Evolutionary conservation across 257 asterid genomes (phyloP).

Genomic region (Solanum peruvianum): DNA sequence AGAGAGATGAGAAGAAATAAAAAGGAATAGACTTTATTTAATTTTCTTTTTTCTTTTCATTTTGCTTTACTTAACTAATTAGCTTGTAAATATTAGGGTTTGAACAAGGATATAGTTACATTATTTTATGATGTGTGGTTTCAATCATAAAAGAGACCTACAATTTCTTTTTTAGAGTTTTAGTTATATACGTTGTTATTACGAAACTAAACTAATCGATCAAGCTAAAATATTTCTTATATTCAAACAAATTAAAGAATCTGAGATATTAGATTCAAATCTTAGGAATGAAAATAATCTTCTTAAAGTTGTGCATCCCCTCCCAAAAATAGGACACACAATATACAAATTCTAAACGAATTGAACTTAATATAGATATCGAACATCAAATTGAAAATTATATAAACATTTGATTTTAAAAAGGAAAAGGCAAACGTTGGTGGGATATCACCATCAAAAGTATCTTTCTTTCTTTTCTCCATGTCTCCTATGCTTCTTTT

Average conservation of each 20-base stretch:
- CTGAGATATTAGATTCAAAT: background rate
- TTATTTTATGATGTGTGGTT: background rate
- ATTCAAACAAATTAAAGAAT: background rate
- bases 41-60: too few relatives aligned
- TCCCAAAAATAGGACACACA: background rate
- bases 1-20: constrained; percentile 5
- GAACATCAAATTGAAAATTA: background rate
- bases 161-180: background rate
- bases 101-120: background rate
- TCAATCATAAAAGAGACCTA: background rate
- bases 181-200: background rate
- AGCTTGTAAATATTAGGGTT: background rate
- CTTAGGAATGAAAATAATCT: background rate
- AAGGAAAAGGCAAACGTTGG: background rate
- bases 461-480: background rate
- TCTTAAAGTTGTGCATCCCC: too few relatives aligned
- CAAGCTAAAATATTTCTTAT: background rate
- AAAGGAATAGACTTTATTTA: background rate
- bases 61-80: background rate
- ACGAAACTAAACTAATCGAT: background rate
- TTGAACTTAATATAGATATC: background rate
- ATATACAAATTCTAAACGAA: background rate
- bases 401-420: background rate
- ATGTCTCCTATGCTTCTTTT: background rate
- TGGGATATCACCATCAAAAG: constrained; percentile 5